A percentile compares a stretch with the other conserved stretches of the same genome.
phyloP scores from a whole-genome alignment of 148 eudicot genomes.

The Fagopyrum esculentum region DNA sequence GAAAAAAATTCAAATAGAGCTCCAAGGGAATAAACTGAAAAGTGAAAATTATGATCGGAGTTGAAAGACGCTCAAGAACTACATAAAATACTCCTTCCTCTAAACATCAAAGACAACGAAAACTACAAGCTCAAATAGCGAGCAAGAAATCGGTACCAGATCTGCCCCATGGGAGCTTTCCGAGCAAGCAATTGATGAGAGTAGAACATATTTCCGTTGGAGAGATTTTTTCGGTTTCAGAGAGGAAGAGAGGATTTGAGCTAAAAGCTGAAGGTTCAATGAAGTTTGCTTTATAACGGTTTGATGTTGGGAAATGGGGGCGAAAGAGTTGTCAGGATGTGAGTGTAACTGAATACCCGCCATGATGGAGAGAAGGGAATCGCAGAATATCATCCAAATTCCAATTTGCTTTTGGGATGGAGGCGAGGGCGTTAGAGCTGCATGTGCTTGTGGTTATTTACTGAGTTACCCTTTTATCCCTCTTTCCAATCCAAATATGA shows the following conservation, averaged over 20 bases:
- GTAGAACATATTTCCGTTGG: conserved; percentile 49
- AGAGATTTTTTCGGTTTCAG: not conserved
- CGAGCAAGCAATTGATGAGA: conserved; percentile 83
- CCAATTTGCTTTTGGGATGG: not conserved
- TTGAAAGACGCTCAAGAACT: not conserved
- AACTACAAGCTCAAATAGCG: not conserved
- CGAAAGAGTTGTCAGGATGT: conserved; percentile 10
- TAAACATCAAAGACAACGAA: not conserved
- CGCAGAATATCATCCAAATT: not conserved
- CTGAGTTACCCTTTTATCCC: no score
- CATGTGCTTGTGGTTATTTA: not conserved
- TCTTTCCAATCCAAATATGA: no score
- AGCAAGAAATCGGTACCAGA: conserved; percentile 42
- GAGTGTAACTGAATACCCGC: conserved; percentile 36
- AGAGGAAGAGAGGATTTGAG: conserved; percentile 6
- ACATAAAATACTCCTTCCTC: not conserved
- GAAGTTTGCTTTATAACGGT: conserved; percentile 9
- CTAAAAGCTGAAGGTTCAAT: conserved; percentile 6
- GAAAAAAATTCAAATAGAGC: not conserved
- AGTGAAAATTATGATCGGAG: not conserved
- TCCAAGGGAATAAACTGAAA: not conserved
- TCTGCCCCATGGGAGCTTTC: conserved; percentile 88
- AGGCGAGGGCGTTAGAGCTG: not conserved
- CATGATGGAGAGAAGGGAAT: conserved; percentile 6
- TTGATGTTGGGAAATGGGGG: not conserved